Percentiles rank a stretch among this genome's conserved stretches.
phyloP scores from a whole-genome alignment of 2,329 filamentous ascomycete genomes.

The Penicillium sp. region DNA sequence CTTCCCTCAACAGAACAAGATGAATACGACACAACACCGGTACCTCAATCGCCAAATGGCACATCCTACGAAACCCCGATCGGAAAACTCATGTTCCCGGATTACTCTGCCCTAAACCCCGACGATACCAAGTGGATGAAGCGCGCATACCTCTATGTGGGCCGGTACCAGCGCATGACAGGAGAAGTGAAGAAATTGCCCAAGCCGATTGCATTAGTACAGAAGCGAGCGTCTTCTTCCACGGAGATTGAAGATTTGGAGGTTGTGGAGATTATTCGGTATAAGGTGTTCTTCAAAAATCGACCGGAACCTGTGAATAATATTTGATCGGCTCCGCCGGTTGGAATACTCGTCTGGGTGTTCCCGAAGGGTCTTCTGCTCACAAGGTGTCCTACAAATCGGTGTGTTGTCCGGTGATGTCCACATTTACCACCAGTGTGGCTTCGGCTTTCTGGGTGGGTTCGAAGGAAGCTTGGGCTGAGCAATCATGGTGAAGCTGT shows the following conservation, averaged over 20 bases:
- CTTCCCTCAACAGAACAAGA: constrained; percentile 53
- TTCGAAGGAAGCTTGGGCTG: neutral
- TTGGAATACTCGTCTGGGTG: neutral
- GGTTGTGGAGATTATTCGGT: constrained; percentile 82
- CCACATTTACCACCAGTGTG: neutral
- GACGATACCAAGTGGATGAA: constrained; percentile 80
- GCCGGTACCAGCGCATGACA: constrained; percentile 81
- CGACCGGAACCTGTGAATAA: constrained; percentile 79
- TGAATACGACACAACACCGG: constrained; percentile 27
- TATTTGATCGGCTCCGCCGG: constrained; percentile 17
- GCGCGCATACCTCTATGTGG: constrained; percentile 82
- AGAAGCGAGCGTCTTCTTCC: constrained; percentile 49
- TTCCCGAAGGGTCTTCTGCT: neutral
- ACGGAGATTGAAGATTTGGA: constrained; percentile 57
- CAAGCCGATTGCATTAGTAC: constrained; percentile 76
- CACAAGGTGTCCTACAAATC: neutral
- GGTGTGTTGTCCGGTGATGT: neutral
- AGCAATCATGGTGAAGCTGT: neutral
- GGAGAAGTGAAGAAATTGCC: constrained; percentile 87
- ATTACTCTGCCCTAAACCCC: constrained; percentile 59
- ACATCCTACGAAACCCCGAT: constrained; percentile 53
- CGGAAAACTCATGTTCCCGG: constrained; percentile 75
- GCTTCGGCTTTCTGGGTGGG: neutral
- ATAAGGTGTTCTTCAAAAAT: constrained; percentile 80
- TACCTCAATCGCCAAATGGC: constrained; percentile 14